phyloP scores from a whole-genome alignment of 2,329 filamentous ascomycete genomes.

The Alternaria sp. region DNA sequence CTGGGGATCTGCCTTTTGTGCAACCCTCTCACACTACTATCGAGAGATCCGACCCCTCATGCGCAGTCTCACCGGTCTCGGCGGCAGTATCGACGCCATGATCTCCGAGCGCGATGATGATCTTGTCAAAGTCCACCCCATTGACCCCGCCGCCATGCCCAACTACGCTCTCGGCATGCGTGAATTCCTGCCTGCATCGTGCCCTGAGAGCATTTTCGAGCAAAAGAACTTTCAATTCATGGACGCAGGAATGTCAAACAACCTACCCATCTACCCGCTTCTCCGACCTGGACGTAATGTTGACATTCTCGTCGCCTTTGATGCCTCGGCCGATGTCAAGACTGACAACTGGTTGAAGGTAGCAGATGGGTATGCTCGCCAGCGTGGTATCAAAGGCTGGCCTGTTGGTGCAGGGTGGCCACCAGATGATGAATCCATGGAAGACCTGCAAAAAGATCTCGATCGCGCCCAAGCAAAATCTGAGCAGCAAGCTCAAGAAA shows the following conservation, averaged over 20 bases:
- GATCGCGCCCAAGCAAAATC: constrained; percentile 71
- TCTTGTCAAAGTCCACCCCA: constrained; percentile 89
- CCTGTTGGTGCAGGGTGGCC: constrained; percentile 96
- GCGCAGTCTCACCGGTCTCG: constrained; percentile 76
- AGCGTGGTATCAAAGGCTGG: constrained; percentile 93
- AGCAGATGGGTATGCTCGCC: constrained; percentile 88
- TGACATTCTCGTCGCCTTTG: constrained; percentile 90
- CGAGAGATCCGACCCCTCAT: constrained; percentile 88
- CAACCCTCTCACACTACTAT: constrained; percentile 95
- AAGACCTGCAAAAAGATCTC: constrained; percentile 70
- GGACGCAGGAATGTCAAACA: constrained; percentile 99
- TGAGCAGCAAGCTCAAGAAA: constrained; percentile 67
- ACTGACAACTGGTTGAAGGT: constrained; percentile 97
- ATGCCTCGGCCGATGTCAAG: constrained; percentile 91
- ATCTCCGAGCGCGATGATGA: constrained; percentile 85
- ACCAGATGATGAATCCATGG: constrained; percentile 64
- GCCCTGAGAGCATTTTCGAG: constrained; percentile 78
- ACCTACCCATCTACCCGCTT: constrained; percentile 93
- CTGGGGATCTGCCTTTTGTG: constrained; percentile 97
- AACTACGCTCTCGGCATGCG: constrained; percentile 89
- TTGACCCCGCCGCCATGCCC: constrained; percentile 88
- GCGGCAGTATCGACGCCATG: constrained; percentile 75
- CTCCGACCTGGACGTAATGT: constrained; percentile 87
- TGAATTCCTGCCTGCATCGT: constrained; percentile 74
- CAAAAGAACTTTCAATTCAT: constrained; percentile 73